Percentiles rank a stretch among this genome's conserved stretches.
Conservation (phyloP, 495 filamentous ascomycete species). For the Tuber microsphaerosporum region DNA sequence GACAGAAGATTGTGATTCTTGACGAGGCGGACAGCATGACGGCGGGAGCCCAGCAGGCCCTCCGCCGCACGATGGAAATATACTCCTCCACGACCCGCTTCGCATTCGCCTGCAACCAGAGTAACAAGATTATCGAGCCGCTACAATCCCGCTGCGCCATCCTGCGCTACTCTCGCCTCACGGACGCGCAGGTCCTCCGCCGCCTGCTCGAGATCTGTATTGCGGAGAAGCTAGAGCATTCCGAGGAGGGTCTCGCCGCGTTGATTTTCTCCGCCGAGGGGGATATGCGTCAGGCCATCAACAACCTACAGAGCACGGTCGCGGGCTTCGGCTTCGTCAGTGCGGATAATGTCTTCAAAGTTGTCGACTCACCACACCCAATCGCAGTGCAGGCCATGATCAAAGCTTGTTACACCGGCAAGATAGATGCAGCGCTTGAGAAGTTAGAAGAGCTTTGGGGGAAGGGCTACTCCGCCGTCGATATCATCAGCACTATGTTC, state of each 20-base stretch:
- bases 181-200: constrained; percentile 85
- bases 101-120: constrained; percentile 96
- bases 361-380: constrained; percentile 93
- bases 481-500: constrained; percentile 99
- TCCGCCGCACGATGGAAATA: constrained; percentile 97
- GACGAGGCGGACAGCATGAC: constrained; percentile 99
- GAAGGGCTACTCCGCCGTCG: constrained; percentile 88
- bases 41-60: constrained; percentile 86
- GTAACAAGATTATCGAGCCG: constrained; percentile 99
- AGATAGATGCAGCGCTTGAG: constrained; percentile 79
- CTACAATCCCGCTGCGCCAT: constrained; percentile 95
- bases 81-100: constrained; percentile 95
- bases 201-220: constrained; percentile 84
- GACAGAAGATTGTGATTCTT: constrained; percentile 94
- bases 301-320: constrained; percentile 90
- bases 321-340: constrained; percentile 97
- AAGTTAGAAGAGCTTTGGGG: constrained; percentile 86
- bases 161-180: constrained; percentile 84
- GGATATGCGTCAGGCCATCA: constrained; percentile 98
- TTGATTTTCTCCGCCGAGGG: constrained; percentile 95
- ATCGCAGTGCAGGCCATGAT: constrained; percentile 98
- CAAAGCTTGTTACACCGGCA: constrained; percentile 88
- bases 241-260: constrained; percentile 88
- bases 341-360: constrained; percentile 96
- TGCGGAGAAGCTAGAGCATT: constrained; percentile 77